phyloP scores from a whole-genome alignment of 805 yeast genomes.

The Lachancea lanzarotensis region DNA sequence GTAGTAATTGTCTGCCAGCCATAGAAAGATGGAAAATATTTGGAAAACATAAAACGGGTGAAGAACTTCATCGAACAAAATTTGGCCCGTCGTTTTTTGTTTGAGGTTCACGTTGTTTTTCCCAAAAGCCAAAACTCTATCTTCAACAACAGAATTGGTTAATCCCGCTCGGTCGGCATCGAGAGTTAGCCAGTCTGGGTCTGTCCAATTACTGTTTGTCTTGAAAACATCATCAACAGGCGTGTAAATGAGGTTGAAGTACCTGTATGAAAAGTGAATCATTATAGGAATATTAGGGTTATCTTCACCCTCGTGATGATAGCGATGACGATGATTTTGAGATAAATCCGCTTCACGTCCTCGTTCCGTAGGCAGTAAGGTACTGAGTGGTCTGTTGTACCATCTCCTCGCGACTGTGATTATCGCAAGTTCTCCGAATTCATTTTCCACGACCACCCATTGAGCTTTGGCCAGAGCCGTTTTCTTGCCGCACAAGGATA shows the following conservation, averaged over 20 bases:
- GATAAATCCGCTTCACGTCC: slow-evolving; percentile 23
- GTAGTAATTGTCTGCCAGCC: slow-evolving; percentile 89
- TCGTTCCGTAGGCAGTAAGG: slow-evolving; percentile 41
- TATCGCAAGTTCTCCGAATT: slow-evolving; percentile 75
- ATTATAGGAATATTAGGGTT: slow-evolving; percentile 54
- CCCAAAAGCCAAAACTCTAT: slow-evolving; percentile 70
- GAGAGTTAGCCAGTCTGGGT: slow-evolving; percentile 63
- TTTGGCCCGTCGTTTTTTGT: slow-evolving; percentile 57
- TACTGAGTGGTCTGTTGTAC: slow-evolving; percentile 67
- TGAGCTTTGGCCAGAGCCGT: slow-evolving; percentile 76
- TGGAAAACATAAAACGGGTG: slow-evolving; percentile 97
- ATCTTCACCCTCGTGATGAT: slow-evolving; percentile 22
- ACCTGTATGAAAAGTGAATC: slow-evolving; percentile 72
- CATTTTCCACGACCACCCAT: slow-evolving; percentile 92
- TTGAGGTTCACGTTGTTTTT: slow-evolving; percentile 66
- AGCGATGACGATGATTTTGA: slow-evolving; percentile 12
- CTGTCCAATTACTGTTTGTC: slow-evolving; percentile 84
- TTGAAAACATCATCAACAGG: slow-evolving; percentile 83
- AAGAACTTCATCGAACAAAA: slow-evolving; percentile 77
- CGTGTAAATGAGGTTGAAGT: slow-evolving; percentile 72
- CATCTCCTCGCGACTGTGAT: slow-evolving; percentile 49
- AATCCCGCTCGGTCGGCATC: slow-evolving; percentile 56
- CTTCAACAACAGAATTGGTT: slow-evolving; percentile 59
- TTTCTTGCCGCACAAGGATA: slow-evolving; percentile 57
- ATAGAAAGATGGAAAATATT: slow-evolving; percentile 80